These are phyloP conservation scores for Xerocomellus amylosporus DNA, from an alignment of 768 basidiomycete genomes.

Conservation along the genomic window DNA sequence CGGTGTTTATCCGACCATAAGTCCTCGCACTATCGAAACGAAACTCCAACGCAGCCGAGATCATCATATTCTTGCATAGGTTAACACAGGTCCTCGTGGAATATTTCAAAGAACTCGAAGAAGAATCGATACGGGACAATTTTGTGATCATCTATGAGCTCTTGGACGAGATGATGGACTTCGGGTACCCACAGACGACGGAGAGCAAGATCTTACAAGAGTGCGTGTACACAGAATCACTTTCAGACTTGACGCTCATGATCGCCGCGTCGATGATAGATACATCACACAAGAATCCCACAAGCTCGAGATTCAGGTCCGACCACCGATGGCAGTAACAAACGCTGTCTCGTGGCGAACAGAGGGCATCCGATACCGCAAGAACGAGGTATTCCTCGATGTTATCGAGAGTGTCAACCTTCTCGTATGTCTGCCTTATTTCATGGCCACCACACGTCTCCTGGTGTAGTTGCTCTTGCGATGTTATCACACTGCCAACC, in stretches of 20 bases:
- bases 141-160: slow-evolving; percentile 99
- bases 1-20: slow-evolving; percentile 28
- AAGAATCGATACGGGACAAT: slow-evolving; percentile 98
- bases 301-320: slow-evolving; percentile 89
- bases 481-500: background rate
- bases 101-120: slow-evolving; percentile 99
- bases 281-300: slow-evolving; percentile 99
- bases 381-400: slow-evolving; percentile 99
- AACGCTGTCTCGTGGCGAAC: slow-evolving; percentile 99
- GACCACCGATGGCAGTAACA: slow-evolving; percentile 95
- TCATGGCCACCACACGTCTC: background rate
- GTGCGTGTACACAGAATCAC: slow-evolving; percentile 40
- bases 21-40: slow-evolving; percentile 95
- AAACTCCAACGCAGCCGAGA: slow-evolving; percentile 93
- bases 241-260: background rate
- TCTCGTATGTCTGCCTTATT: slow-evolving; percentile 53
- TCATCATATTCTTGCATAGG: slow-evolving; percentile 94
- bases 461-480: background rate
- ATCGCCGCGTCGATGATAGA: slow-evolving; percentile 35
- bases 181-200: slow-evolving; percentile 97
- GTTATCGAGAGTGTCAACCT: slow-evolving; percentile 98
- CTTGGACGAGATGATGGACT: slow-evolving; percentile 99
- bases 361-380: slow-evolving; percentile 94
- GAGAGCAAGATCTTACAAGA: slow-evolving; percentile 99
- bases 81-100: slow-evolving; percentile 90